A percentile compares a stretch with the other conserved stretches of the same genome.
These are phyloP conservation scores for Furcasterigmium furcatum DNA, from an alignment of 2,329 filamentous ascomycete genomes.

Conservation along the genomic window DNA sequence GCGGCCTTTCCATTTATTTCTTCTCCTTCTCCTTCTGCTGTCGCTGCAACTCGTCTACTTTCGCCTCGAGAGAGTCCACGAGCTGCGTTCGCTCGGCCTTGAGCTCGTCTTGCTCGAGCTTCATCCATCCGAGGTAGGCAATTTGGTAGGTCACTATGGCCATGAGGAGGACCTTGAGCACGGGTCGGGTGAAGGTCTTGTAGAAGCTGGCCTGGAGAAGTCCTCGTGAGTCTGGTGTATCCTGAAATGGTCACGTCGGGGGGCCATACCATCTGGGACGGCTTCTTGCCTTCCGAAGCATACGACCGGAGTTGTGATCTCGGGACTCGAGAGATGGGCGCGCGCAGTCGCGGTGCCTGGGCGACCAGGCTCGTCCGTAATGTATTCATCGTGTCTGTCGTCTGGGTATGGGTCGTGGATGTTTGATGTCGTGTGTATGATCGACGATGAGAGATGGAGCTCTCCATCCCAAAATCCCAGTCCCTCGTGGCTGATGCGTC, in stretches of 20 bases:
- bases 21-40: conserved; percentile 16
- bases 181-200: conserved; percentile 68
- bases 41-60: conserved; percentile 29
- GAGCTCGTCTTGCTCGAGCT: conserved; percentile 69
- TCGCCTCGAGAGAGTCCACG: conserved; percentile 32
- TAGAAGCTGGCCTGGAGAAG: conserved; percentile 61
- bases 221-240: not conserved
- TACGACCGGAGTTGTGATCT: not conserved
- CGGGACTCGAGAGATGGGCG: not conserved
- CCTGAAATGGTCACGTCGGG: not conserved
- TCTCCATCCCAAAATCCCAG: not conserved
- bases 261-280: not conserved
- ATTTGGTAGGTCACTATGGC: conserved; percentile 77
- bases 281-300: not conserved
- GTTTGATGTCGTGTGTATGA: not conserved
- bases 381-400: not conserved
- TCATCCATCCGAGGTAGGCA: conserved; percentile 71
- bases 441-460: not conserved
- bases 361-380: not conserved
- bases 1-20: no score
- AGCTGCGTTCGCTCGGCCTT: conserved; percentile 41
- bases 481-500: not conserved
- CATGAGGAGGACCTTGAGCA: conserved; percentile 70
- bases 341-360: not conserved
- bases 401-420: not conserved